Base-by-base conservation (phyloP, 148 eudicot species). In the Beta vulgaris region DNA sequence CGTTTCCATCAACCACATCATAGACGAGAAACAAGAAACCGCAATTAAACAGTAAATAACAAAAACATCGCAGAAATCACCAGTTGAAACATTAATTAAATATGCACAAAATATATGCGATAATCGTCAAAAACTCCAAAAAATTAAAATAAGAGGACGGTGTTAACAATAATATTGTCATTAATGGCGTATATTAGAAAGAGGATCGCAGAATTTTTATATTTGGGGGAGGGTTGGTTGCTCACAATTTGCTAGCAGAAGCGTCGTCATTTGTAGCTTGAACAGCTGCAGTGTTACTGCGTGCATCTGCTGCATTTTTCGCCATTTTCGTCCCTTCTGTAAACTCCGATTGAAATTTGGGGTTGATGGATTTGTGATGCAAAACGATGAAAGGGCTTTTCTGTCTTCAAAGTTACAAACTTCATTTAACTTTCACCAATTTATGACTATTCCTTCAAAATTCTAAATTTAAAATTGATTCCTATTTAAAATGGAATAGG, bases 241-340 rank as follows among this genome's bases (percentile, higher is more conserved):
- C 84, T 71, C 69, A 94, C 98, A 94, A 82, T 89, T 94, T 91
- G 69, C 97, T 91, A 54, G 97, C 98, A 67, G 95, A 87, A 76
- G 98, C 98, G 59, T 94, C 98, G 80, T 91, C 98, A 78, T 94
- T 94, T 43, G 99, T 95, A 73, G 97, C 99, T 82, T 92, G 96
- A 57, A 95, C 99, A 15, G 97, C 93, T 2, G 86, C 91, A 29
- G 87, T 86, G 74, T 91, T 92, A 84, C 99, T 95, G 68, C 85
- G 86, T 68, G 80, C 76, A 80, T 89, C 93, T 55, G 73, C 59
- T 26, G 74, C 53, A 43, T 78, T 75, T 39, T 71, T 84, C 83
- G 86, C 81, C 98, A 93, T 93, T 77, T 46, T 25, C 4, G 32
- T 35, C 8, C 10, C 9, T 64, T 37, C 21, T 61, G n/a, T 19